Evolutionary conservation across 345 rosid species (phyloP).

Genomic region (Gossypium ekmanianum): DNA sequence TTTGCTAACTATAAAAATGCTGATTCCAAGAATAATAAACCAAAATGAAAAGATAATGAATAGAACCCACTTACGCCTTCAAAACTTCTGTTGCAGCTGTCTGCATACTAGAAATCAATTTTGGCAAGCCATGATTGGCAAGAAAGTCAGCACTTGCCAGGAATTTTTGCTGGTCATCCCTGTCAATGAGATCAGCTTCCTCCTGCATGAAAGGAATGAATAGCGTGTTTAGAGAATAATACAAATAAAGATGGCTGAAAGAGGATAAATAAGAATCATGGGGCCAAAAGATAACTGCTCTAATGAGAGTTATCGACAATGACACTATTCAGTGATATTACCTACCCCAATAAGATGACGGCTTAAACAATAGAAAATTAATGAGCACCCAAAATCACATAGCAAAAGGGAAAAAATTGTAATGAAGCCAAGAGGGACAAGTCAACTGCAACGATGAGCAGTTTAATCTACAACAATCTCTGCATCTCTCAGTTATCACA

Average conservation of each 20-base stretch:
- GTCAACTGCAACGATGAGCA: neutral
- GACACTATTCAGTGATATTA: neutral
- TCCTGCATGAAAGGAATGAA: constrained; percentile 44
- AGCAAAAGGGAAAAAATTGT: no score
- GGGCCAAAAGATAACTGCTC: neutral
- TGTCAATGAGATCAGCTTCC: constrained; percentile 63
- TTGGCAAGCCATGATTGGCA: constrained; percentile 55
- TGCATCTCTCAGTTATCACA: neutral
- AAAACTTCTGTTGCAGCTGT: constrained; percentile 65
- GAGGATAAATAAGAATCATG: neutral
- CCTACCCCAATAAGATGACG: neutral
- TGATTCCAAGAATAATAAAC: constrained; percentile 1
- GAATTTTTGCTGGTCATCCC: constrained; percentile 74
- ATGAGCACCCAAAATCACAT: neutral
- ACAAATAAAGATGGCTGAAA: neutral
- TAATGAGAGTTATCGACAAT: neutral
- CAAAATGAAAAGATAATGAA: neutral
- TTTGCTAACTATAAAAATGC: neutral
- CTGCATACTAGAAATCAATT: constrained; percentile 57
- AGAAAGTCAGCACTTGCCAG: constrained; percentile 77
- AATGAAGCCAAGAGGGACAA: neutral
- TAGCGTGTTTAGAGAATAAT: constrained; percentile 9
- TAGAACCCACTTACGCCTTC: constrained; percentile 48
- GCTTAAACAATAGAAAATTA: neutral
- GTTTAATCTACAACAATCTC: neutral